Percentiles rank a stretch among this genome's conserved stretches.
Conservation (phyloP, 176 grass and related monocot genomes). For the Lolium multiflorum region DNA sequence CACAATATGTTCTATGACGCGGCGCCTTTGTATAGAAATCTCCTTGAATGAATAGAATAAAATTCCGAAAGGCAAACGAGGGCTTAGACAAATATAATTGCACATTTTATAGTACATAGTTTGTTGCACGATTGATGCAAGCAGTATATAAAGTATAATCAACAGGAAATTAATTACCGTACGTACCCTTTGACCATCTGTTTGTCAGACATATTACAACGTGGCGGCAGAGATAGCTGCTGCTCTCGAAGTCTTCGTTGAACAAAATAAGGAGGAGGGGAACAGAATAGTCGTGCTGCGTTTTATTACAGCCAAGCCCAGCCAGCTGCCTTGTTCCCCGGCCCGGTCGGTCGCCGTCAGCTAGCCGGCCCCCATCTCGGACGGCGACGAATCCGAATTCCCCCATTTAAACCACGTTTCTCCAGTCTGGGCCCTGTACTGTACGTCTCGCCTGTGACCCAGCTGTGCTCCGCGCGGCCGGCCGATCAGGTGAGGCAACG, state of each 20-base stretch:
- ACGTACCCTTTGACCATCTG: background rate
- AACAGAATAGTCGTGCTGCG: background rate
- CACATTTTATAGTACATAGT: background rate
- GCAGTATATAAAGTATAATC: background rate
- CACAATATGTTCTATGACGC: too few species aligned
- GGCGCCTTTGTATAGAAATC: too few species aligned
- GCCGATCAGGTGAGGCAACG: slow-evolving; percentile 1
- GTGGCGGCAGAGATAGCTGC: background rate
- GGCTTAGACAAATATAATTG: background rate
- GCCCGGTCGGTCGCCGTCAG: slow-evolving; percentile 23
- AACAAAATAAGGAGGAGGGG: background rate
- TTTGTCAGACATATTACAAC: background rate
- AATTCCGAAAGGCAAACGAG: background rate
- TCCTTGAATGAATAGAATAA: too few species aligned
- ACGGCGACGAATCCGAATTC: slow-evolving; percentile 30
- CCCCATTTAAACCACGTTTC: slow-evolving; percentile 56
- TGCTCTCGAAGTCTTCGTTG: background rate
- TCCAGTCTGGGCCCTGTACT: background rate
- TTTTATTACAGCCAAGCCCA: slow-evolving; percentile 33
- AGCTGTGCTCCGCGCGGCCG: background rate
- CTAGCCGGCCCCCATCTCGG: background rate
- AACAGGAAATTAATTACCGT: background rate
- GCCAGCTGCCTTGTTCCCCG: slow-evolving; percentile 38
- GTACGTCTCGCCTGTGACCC: background rate
- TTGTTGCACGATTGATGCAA: background rate